Evolutionary conservation across 1,284 basidiomycete genomes (phyloP), one percentile per base, ranked within the genome.

Genomic region (Ustilago nuda): DNA sequence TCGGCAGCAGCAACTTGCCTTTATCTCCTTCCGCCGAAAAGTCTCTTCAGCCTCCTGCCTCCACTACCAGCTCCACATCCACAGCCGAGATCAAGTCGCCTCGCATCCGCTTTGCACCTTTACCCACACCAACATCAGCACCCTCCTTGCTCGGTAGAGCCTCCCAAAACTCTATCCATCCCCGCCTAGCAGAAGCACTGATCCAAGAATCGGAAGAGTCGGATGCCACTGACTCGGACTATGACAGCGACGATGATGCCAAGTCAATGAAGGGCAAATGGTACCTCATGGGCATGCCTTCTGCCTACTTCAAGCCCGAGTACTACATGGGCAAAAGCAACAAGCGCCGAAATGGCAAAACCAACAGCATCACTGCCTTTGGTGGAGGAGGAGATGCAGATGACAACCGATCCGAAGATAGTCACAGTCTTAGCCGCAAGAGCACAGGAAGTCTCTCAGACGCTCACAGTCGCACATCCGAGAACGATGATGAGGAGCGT

Each of bases 211-310:
- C 54, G 36, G 71, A 73, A 33, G 67, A 74, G 30, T 61, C 58
- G 13, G 69, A 70, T 13, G 33, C 51, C 3, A 50, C 59, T 37
- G 80, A 79, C 3, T 72, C 64, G 15, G 77, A 63, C 61, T 78
- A 53, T 48, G 75, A 60, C 45, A 65, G 73, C 56, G 68, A 67
- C 19, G 76, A 70, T 36, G 78, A 54, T 13, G 53, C 61, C 62
- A 61, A 64, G 56, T 58, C 62, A 12, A 64, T 68, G 54, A 81
- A 80, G 65, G 69, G 80, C 43, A 81, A 80, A 43, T 81, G 78
- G 81, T 82, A 82, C 51, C 60, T 82, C 36, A 82, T 82, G 81
- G 79, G 79, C 35, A 82, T 82, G 78, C 78, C 81, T 2, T 66
- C 79, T 8, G 69, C 74, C n/a, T 62, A 75, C 32, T 82, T 82